Evolutionary conservation across 768 basidiomycete species (phyloP), one percentile per base, ranked within the genome.

Genomic region (Phallus indusiatus): DNA sequence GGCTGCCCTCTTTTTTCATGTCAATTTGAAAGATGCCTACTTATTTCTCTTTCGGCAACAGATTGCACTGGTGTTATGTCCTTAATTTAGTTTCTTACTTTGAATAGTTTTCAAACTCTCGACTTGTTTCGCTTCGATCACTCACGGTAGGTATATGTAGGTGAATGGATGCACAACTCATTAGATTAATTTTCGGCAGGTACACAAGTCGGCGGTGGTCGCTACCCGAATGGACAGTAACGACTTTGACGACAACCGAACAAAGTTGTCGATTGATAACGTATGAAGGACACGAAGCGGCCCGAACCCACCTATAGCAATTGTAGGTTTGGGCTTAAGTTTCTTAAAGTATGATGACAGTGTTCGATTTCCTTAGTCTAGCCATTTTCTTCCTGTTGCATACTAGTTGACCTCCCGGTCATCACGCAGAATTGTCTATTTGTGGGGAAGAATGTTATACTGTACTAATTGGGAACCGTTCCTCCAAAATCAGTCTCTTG

Each of bases 381-480:
- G 14, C 37, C 21, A 52, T 21, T 16, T 50, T 5, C 21, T 8
- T 17, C 18, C 18, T 16, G 24, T 60, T n/a, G n/a, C n/a, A n/a
- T n/a, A n/a, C n/a, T 52, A 70, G 64, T 34, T 67, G 71, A 1
- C 71, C 72, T 1, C 72, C 72, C 0, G 72, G 70, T 4, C 72
- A 72, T 51, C 72, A 73, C 52, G 68, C 72, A 1, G 64, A 69
- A 1, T 54, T 61, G 1, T 37, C 62, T 0, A 55, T 72, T 24
- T 68, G 68, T 55, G 72, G 72, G 16, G 71, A 71, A 5, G 73
- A 73, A 56, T 72, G 72, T 61, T 72, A 71, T 21, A 67, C 64
- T 14, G 69, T 69, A n/a, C n/a, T n/a, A 6, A 67, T 73, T 53
- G 69, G 71, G 1, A 66, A 68, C n/a, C 65, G 66, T 67, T 62